Percentiles rank a stretch among this genome's conserved stretches.
These are phyloP conservation scores for Diversispora eburnea DNA, from an alignment of 192 early-diverging fungal genomes.

Conservation along the genomic window DNA sequence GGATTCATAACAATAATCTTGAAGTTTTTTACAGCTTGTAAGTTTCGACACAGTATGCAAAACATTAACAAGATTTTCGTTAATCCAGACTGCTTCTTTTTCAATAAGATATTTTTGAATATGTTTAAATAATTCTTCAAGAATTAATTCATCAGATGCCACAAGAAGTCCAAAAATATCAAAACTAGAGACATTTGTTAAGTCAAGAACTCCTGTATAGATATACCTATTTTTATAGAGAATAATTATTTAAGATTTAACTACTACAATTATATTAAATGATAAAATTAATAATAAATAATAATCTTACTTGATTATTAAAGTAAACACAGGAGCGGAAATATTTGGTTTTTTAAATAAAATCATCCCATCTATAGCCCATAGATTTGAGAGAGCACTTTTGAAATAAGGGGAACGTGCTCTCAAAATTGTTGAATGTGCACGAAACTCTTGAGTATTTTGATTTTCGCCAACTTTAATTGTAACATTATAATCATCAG, in stretches of 20 bases:
- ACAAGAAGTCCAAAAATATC: slow-evolving; percentile 15
- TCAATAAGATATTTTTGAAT: slow-evolving; percentile 7
- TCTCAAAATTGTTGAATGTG: slow-evolving; percentile 4
- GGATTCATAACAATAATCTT: too few relatives aligned
- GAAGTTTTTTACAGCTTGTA: too few relatives aligned
- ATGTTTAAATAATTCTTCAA: slow-evolving; percentile 9
- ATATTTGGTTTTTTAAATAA: slow-evolving; percentile 26
- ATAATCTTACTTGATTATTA: slow-evolving; percentile 10
- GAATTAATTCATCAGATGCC: slow-evolving; percentile 19
- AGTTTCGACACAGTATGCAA: too few relatives aligned
- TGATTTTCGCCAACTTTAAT: slow-evolving; percentile 15
- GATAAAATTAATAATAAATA: neutral
- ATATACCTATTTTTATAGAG: slow-evolving; percentile 1
- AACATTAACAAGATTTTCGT: neutral
- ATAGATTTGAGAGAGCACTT: neutral
- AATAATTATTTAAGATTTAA: neutral
- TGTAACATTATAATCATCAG: neutral
- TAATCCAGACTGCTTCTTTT: neutral
- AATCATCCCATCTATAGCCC: slow-evolving; percentile 16
- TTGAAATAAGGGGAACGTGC: slow-evolving; percentile 21
- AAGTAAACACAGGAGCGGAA: slow-evolving; percentile 1
- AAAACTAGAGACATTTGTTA: neutral
- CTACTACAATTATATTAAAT: neutral
- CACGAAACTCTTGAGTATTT: neutral
- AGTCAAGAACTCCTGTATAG: slow-evolving; percentile 14